Evolutionary conservation across 768 basidiomycete genomes (phyloP).

Genomic region (Suillus americanus): DNA sequence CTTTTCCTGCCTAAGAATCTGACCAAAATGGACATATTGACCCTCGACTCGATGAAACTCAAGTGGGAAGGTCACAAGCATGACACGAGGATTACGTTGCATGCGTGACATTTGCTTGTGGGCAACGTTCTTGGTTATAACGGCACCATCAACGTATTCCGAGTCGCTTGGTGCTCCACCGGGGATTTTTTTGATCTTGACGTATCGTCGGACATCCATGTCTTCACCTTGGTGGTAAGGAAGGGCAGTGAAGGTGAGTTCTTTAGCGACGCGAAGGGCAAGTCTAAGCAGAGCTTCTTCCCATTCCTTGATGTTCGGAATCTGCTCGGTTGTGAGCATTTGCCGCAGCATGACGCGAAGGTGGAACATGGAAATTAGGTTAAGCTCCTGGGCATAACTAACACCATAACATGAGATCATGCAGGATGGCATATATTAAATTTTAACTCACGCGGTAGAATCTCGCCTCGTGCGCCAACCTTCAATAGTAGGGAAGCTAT

Average conservation of each 20-base stretch:
- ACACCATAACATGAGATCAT: slow-evolving; percentile 2
- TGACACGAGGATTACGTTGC: slow-evolving; percentile 85
- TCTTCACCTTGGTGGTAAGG: slow-evolving; percentile 83
- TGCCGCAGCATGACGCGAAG: slow-evolving; percentile 90
- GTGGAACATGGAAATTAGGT: slow-evolving; percentile 84
- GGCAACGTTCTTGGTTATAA: slow-evolving; percentile 97
- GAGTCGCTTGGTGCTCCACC: slow-evolving; percentile 91
- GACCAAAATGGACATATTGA: slow-evolving; percentile 91
- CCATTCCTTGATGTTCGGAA: slow-evolving; percentile 87
- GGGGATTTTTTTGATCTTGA: slow-evolving; percentile 98
- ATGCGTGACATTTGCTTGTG: slow-evolving; percentile 91
- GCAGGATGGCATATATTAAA: slow-evolving; percentile 2
- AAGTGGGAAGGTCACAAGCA: slow-evolving; percentile 93
- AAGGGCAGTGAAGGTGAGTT: slow-evolving; percentile 72
- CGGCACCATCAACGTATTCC: slow-evolving; percentile 95
- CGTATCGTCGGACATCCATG: slow-evolving; percentile 93
- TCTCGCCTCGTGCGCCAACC: slow-evolving; percentile 88
- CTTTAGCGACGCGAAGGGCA: slow-evolving; percentile 82
- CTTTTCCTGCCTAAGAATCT: slow-evolving; percentile 88
- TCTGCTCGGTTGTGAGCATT: slow-evolving; percentile 78
- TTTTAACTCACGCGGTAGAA: slow-evolving; percentile 75
- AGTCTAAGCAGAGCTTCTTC: slow-evolving; percentile 79
- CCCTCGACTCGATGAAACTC: slow-evolving; percentile 93
- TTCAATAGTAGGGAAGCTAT: slow-evolving; percentile 53
- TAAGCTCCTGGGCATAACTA: slow-evolving; percentile 83